A percentile compares a stretch with the other conserved stretches of the same genome.
Conservation (phyloP, 495 filamentous ascomycete genomes). For the Aspergillus hancockii region DNA sequence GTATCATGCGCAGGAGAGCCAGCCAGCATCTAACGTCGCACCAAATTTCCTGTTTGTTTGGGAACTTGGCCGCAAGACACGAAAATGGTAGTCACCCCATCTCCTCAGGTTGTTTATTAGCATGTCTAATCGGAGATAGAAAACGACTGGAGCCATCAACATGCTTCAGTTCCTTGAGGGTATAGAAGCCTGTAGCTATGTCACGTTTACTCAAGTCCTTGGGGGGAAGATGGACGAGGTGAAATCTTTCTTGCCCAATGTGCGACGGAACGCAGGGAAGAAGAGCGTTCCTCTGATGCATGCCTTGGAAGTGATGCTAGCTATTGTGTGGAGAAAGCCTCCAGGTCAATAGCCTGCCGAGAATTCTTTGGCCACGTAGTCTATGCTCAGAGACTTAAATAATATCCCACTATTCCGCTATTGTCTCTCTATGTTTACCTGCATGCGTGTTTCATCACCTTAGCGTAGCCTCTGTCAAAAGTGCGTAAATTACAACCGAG, state of each 20-base stretch:
- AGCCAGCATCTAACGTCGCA: constrained; percentile 7
- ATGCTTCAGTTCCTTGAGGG: constrained; percentile 13
- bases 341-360: too few species aligned
- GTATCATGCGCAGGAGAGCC: too few species aligned
- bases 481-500: too few species aligned
- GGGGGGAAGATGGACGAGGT: constrained; percentile 14
- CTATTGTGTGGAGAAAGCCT: too few species aligned
- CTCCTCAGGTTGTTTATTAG: background rate
- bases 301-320: too few species aligned
- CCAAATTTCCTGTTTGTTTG: constrained; percentile 6
- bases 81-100: constrained; percentile 7
- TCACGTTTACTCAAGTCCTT: constrained; percentile 9
- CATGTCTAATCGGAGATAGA: background rate
- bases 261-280: constrained; percentile 4
- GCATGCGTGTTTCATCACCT: too few species aligned
- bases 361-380: too few species aligned
- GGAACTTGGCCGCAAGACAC: constrained; percentile 11
- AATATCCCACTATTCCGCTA: too few species aligned
- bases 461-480: too few species aligned
- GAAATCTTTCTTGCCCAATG: constrained; percentile 2
- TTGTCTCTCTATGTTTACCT: too few species aligned
- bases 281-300: constrained; percentile 9
- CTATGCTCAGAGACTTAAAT: too few species aligned
- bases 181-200: constrained; percentile 10
- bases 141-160: constrained; percentile 10